Conservation (phyloP, 2,329 filamentous ascomycete species). For the Xylaria sp. region DNA sequence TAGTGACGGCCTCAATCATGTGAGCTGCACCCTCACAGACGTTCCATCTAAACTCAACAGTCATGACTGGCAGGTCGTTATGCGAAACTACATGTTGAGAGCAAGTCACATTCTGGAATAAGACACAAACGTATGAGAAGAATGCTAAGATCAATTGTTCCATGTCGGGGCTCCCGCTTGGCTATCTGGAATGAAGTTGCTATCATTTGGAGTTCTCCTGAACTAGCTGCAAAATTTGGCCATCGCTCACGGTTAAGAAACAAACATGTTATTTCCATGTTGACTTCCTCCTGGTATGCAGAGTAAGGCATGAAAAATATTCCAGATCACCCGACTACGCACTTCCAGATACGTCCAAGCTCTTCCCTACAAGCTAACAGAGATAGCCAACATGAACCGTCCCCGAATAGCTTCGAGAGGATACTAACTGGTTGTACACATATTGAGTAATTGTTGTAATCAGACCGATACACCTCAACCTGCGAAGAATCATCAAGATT, state of each 20-base stretch:
- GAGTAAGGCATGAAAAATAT: too few species aligned
- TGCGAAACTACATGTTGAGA: background rate
- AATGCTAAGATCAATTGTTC: background rate
- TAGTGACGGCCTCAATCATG: background rate
- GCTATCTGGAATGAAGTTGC: conserved; percentile 7
- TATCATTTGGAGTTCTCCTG: background rate
- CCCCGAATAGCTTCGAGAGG: too few species aligned
- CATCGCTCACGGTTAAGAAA: background rate
- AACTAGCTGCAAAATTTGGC: background rate
- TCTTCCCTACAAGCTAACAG: background rate
- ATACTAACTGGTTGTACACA: too few species aligned
- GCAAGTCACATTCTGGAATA: background rate
- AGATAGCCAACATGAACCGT: too few species aligned
- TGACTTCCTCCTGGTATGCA: background rate
- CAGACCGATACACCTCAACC: too few species aligned
- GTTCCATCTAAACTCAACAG: background rate
- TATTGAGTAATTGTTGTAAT: too few species aligned
- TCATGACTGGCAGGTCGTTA: background rate
- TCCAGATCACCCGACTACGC: too few species aligned
- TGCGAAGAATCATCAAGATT: too few species aligned
- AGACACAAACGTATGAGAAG: background rate
- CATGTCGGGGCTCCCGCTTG: background rate
- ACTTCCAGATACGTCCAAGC: too few species aligned
- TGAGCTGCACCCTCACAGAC: background rate
- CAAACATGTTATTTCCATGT: background rate